Evolutionary conservation across 1,284 basidiomycete species (phyloP).

Genomic region (Pholiota adiposa): DNA sequence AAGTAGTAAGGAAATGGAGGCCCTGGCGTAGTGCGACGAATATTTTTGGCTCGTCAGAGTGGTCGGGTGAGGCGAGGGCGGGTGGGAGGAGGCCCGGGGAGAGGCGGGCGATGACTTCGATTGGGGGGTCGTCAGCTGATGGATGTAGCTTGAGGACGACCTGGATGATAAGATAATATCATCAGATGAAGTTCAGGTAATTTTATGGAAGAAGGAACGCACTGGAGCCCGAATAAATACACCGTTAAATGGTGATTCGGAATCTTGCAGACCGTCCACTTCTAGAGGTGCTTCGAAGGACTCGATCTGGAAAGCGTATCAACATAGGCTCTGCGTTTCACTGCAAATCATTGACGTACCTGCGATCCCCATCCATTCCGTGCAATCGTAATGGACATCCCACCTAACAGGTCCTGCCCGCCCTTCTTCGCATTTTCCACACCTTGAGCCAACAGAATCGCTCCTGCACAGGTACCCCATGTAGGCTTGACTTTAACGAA

Average conservation of each 20-base stretch:
- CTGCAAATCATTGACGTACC: constrained; percentile 40
- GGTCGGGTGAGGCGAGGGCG: constrained; percentile 40
- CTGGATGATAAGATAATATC: constrained; percentile 40
- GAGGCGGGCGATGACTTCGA: constrained; percentile 76
- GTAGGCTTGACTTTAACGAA: constrained; percentile 76
- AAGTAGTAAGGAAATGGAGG: constrained; percentile 84
- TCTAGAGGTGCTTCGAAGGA: constrained; percentile 85
- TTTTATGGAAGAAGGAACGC: constrained; percentile 32
- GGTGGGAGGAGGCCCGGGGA: constrained; percentile 63
- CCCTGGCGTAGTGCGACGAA: constrained; percentile 91
- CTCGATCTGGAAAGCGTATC: constrained; percentile 61
- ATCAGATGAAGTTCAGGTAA: constrained; percentile 1
- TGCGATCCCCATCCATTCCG: constrained; percentile 92
- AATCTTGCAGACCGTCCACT: constrained; percentile 66
- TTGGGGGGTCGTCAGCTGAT: constrained; percentile 49
- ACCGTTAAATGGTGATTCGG: constrained; percentile 75
- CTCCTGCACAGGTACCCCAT: constrained; percentile 98
- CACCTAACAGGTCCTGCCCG: constrained; percentile 87
- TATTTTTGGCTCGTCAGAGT: constrained; percentile 58
- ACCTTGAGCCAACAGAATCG: constrained; percentile 83
- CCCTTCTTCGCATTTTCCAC: constrained; percentile 85
- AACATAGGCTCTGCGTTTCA: neutral
- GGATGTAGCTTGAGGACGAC: constrained; percentile 60
- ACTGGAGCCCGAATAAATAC: constrained; percentile 97
- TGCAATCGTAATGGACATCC: constrained; percentile 80